Evolutionary conservation across 2,329 filamentous ascomycete species (phyloP).

Genomic region (Fusarium annulatum): DNA sequence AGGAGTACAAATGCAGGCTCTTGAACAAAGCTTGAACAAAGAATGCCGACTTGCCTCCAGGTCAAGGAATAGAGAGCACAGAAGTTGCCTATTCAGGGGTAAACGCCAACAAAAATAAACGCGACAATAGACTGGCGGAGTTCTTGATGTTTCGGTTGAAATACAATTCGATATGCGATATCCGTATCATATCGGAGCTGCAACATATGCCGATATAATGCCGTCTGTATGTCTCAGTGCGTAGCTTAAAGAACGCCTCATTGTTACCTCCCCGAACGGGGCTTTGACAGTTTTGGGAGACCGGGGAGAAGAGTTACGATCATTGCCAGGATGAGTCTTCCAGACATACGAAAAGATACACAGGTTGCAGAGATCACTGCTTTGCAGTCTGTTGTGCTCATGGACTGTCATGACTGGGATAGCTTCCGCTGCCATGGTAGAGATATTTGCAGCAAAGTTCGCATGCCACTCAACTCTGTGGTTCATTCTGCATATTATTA

Average conservation of each 20-base stretch:
- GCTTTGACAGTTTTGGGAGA: slow-evolving; percentile 65
- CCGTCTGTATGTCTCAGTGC: slow-evolving; percentile 58
- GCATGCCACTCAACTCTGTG: background rate
- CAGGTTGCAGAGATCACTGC: slow-evolving; percentile 74
- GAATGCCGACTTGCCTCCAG: no score
- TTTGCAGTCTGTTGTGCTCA: slow-evolving; percentile 74
- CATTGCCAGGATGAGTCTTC: background rate
- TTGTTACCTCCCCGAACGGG: slow-evolving; percentile 61
- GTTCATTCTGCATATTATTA: background rate
- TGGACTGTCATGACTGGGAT: background rate
- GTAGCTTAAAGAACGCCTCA: slow-evolving; percentile 60
- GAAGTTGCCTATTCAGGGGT: background rate
- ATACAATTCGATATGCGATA: background rate
- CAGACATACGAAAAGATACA: slow-evolving; percentile 61
- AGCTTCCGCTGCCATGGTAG: background rate
- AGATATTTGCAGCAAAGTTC: background rate
- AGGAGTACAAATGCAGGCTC: slow-evolving; percentile 30
- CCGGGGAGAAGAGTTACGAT: slow-evolving; percentile 57
- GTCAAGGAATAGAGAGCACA: background rate
- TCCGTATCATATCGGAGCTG: background rate
- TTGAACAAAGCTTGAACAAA: no score
- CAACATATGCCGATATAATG: background rate
- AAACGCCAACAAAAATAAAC: background rate
- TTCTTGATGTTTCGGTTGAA: background rate
- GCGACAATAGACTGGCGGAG: background rate